A percentile compares a stretch with the other conserved stretches of the same genome.
phyloP scores from a whole-genome alignment of 1,139 yeast genomes.

The Yamadazyma oceani region DNA sequence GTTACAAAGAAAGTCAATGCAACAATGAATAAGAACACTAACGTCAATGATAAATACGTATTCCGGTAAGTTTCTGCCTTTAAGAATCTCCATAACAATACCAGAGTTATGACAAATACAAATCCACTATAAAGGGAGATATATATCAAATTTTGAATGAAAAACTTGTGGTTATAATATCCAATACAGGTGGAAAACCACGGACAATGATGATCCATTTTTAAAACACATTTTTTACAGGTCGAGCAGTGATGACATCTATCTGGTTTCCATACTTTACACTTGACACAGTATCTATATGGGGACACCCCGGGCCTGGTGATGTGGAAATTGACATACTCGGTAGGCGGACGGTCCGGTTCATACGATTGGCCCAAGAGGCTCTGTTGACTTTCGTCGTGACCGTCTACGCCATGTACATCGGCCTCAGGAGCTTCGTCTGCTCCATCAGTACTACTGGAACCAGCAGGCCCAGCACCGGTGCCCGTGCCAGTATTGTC shows the following conservation, averaged over 20 bases:
- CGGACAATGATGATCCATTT: slow-evolving; percentile 94
- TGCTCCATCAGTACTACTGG: background rate
- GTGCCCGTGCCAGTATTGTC: too few relatives aligned
- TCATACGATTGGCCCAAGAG: background rate
- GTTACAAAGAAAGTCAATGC: slow-evolving; percentile 66
- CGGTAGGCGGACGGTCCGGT: slow-evolving; percentile 15
- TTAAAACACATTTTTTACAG: slow-evolving; percentile 67
- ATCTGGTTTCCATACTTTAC: slow-evolving; percentile 91
- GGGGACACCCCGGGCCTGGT: slow-evolving; percentile 17
- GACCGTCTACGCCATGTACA: background rate
- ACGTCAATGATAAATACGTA: slow-evolving; percentile 51
- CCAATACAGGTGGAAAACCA: slow-evolving; percentile 96
- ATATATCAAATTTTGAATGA: slow-evolving; percentile 69
- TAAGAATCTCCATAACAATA: slow-evolving; percentile 53
- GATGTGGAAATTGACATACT: slow-evolving; percentile 14
- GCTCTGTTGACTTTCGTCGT: too few relatives aligned
- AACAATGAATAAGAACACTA: slow-evolving; percentile 60
- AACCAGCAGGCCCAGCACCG: background rate
- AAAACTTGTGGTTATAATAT: slow-evolving; percentile 14
- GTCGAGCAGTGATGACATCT: slow-evolving; percentile 86
- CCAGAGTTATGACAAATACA: slow-evolving; percentile 37
- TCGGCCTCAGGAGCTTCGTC: too few relatives aligned
- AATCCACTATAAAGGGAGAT: slow-evolving; percentile 48
- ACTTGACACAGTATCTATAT: slow-evolving; percentile 50
- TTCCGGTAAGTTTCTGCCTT: slow-evolving; percentile 36